Percentiles rank a stretch among this genome's conserved stretches.
These are phyloP conservation scores for Pholiota conissans DNA, from an alignment of 768 basidiomycete species.

Conservation along the genomic window DNA sequence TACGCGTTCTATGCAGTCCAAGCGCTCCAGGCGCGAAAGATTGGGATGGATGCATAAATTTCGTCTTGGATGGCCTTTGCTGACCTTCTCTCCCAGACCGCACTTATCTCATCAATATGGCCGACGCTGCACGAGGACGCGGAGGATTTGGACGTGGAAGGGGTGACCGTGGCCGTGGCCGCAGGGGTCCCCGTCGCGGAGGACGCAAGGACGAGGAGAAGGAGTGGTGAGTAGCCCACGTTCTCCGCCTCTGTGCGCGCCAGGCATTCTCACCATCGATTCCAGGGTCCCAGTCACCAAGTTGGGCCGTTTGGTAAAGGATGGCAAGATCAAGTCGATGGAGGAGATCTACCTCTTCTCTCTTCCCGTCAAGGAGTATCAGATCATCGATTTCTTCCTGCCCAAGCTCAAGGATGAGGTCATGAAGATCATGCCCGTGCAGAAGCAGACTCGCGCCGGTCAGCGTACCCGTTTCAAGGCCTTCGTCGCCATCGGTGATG, in stretches of 20 bases:
- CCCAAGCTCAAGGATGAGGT: constrained; percentile 99
- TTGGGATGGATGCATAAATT: constrained; percentile 51
- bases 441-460: constrained; percentile 99
- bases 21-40: constrained; percentile 11
- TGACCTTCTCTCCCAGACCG: constrained; percentile 20
- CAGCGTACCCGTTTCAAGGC: constrained; percentile 99
- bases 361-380: constrained; percentile 98
- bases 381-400: constrained; percentile 99
- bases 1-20: constrained; percentile 2
- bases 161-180: constrained; percentile 87
- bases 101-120: constrained; percentile 52
- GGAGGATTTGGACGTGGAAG: constrained; percentile 85
- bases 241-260: not conserved
- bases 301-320: constrained; percentile 98
- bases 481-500: constrained; percentile 99
- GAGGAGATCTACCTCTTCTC: constrained; percentile 99
- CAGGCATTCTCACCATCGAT: constrained; percentile 1
- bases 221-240: constrained; percentile 73
- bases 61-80: constrained; percentile 40
- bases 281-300: constrained; percentile 96
- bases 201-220: constrained; percentile 99
- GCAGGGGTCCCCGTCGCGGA: constrained; percentile 90
- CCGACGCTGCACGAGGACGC: constrained; percentile 75
- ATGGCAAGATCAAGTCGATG: constrained; percentile 99
- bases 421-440: constrained; percentile 99